Evolutionary conservation across 345 rosid genomes (phyloP).

Genomic region (Populus euphratica): DNA sequence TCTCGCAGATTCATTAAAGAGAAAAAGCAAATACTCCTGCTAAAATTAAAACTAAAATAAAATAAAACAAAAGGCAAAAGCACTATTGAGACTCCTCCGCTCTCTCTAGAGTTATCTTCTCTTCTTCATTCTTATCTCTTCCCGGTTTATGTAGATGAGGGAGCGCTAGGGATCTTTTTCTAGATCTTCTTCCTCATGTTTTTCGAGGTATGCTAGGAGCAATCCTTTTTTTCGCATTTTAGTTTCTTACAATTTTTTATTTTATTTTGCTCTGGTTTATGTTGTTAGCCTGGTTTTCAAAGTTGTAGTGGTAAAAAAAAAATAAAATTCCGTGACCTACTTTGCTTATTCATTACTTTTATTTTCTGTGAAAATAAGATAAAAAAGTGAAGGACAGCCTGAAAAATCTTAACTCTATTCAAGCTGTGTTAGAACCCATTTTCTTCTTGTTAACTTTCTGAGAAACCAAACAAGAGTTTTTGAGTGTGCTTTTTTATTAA

Average conservation of each 20-base stretch:
- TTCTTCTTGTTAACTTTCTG: constrained; percentile 15
- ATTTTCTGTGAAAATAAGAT: constrained; percentile 24
- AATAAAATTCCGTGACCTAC: neutral
- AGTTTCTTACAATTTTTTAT: too few relatives aligned
- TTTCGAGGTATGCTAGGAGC: neutral
- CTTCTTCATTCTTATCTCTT: constrained; percentile 18
- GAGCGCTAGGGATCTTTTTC: neutral
- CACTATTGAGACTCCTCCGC: neutral
- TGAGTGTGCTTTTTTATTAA: constrained; percentile 21
- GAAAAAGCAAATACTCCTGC: neutral
- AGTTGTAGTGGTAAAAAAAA: neutral
- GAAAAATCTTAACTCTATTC: neutral
- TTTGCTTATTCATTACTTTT: neutral
- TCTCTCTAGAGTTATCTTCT: constrained; percentile 12
- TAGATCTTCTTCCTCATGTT: neutral
- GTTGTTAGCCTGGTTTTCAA: neutral
- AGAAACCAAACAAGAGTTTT: neutral
- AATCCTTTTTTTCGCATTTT: neutral
- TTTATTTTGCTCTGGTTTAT: neutral
- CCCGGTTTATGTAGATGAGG: neutral
- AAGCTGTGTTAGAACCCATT: neutral
- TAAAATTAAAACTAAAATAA: constrained; percentile 13
- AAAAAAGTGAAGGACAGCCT: neutral
- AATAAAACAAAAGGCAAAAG: neutral
- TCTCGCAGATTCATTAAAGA: constrained; percentile 37